Conservation (phyloP, 2,329 filamentous ascomycete species). For the Penicillium sp. region DNA sequence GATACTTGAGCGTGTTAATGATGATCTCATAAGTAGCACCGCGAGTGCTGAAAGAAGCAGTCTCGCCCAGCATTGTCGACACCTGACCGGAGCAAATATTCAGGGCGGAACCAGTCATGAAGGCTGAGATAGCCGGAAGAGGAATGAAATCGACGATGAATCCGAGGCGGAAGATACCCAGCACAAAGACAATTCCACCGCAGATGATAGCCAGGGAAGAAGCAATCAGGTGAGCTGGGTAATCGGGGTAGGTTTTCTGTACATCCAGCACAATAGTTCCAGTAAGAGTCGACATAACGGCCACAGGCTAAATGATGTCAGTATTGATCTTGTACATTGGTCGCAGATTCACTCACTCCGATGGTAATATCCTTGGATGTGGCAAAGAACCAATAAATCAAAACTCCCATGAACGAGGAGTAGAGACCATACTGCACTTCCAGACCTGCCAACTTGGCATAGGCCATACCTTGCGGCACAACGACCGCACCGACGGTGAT, state of each 20-base stretch:
- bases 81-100: constrained; percentile 86
- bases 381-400: constrained; percentile 97
- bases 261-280: constrained; percentile 76
- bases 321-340: background rate
- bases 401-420: constrained; percentile 92
- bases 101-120: constrained; percentile 95
- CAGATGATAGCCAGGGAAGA: constrained; percentile 75
- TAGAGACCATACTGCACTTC: constrained; percentile 82
- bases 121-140: constrained; percentile 84
- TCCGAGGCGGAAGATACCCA: constrained; percentile 78
- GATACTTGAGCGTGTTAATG: constrained; percentile 75
- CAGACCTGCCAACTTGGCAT: constrained; percentile 81
- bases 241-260: constrained; percentile 53
- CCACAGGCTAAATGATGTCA: constrained; percentile 68
- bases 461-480: constrained; percentile 96
- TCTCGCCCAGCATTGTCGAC: constrained; percentile 77
- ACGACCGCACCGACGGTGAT: constrained; percentile 76
- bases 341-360: constrained; percentile 17
- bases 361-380: constrained; percentile 97
- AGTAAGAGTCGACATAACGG: constrained; percentile 89
- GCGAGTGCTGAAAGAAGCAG: constrained; percentile 65
- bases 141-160: constrained; percentile 95
- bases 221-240: constrained; percentile 68
- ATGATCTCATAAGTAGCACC: constrained; percentile 79
- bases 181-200: constrained; percentile 73